phyloP scores from a whole-genome alignment of 148 eudicot genomes.

The Camellia granthamiana region DNA sequence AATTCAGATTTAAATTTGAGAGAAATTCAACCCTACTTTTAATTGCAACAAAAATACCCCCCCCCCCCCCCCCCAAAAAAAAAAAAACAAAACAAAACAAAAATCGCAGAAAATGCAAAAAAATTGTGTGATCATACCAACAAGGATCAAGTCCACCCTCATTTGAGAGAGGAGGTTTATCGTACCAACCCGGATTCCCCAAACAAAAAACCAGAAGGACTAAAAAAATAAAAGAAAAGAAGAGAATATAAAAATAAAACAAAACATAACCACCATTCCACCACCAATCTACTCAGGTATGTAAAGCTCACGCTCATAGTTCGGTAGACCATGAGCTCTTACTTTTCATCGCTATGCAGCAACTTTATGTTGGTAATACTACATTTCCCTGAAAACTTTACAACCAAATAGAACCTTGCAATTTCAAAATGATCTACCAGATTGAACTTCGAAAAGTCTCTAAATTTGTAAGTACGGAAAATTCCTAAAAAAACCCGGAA shows the following conservation, averaged over 20 bases:
- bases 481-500: neutral
- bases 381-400: neutral
- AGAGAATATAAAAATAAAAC: neutral
- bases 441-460: neutral
- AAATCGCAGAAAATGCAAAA: no score
- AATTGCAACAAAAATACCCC: no score
- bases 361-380: no score
- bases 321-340: no score
- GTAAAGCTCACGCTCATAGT: no score
- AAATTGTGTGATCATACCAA: neutral
- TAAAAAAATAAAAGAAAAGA: neutral
- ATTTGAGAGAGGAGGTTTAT: neutral
- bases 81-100: no score
- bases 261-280: neutral
- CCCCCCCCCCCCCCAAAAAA: no score
- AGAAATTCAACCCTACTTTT: no score
- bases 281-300: no score
- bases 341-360: no score
- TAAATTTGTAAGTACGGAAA: neutral
- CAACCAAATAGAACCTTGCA: neutral
- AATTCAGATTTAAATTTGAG: no score
- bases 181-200: neutral
- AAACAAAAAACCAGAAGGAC: neutral
- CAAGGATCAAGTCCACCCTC: neutral
- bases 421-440: neutral